Base-by-base conservation (phyloP, 495 filamentous ascomycete species). In the Penicillium roqueforti region DNA sequence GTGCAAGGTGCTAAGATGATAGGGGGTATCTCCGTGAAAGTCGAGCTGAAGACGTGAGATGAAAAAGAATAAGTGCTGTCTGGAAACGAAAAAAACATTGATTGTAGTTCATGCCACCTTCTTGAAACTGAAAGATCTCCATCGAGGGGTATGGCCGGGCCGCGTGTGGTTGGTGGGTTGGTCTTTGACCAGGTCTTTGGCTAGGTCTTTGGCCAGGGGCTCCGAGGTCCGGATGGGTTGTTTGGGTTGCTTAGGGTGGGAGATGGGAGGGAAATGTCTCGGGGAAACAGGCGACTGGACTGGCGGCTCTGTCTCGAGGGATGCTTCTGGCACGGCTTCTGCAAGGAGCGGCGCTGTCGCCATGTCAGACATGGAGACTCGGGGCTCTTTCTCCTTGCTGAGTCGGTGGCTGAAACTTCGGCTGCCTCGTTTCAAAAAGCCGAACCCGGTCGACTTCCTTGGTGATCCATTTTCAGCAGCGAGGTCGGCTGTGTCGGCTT, bases 371-470 rank as follows among this genome's bases (percentile, higher is more conserved):
- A 66, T 61, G n/a, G 71, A 68, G 1, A 57, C 49, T 20, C 69
- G 67, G 18, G 61, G 63, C 25, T 72, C 68, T 55, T 72, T 69
- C 37, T 75, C 66, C 50, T 69, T 71, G 59, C 59, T 59, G 3
- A 73, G 60, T 18, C 67, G 65, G 3, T 79, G 74, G 55, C 83
- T 74, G 68, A 86, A 66, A 66, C 83, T 87, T 68, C 84, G 85
- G 58, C 80, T 83, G 34, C 73, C 73, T 26, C 78, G 74, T 46
- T 76, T 68, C 53, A 86, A 78, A 23, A 82, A 69, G 46, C 65
- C 73, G 18, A 87, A 66, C 10, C 80, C 67, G 19, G 72, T 52
- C 25, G 69, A 62, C 11, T 68, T 73, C 48, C 67, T 69, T 18
- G 70, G 67, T 25, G 72, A 71, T 13, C 67, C 74, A 51, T 68